phyloP scores from a whole-genome alignment of 2,329 filamentous ascomycete genomes.

The Neurospora sp. region DNA sequence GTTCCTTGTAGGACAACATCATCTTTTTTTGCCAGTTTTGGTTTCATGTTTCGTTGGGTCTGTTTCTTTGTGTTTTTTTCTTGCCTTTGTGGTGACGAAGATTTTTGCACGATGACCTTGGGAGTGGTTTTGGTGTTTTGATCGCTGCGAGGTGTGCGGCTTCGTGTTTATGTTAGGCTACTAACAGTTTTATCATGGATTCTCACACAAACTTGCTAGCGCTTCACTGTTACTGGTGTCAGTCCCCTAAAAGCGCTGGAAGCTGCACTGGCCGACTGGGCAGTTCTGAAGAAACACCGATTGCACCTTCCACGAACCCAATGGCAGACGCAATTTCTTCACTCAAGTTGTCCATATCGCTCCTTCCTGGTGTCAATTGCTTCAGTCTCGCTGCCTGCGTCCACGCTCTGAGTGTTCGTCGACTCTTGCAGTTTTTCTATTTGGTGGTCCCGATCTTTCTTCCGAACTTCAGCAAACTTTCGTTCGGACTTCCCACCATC shows the following conservation, averaged over 20 bases:
- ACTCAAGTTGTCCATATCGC: background rate
- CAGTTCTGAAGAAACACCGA: background rate
- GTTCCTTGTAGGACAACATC: constrained; percentile 1
- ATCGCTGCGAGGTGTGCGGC: background rate
- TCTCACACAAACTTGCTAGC: too few relatives aligned
- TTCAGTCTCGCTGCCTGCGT: background rate
- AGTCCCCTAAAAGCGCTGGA: background rate
- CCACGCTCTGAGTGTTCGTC: too few relatives aligned
- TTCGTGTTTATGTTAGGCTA: too few relatives aligned
- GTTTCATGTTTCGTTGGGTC: background rate
- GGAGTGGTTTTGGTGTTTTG: background rate
- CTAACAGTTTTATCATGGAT: too few relatives aligned
- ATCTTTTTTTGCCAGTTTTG: background rate
- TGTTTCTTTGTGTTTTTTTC: background rate
- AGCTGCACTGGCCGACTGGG: background rate
- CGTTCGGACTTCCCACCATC: too few relatives aligned
- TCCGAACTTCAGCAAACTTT: background rate
- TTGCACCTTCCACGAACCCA: background rate
- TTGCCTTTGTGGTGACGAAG: background rate
- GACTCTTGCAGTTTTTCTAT: background rate
- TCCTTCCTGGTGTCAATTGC: background rate
- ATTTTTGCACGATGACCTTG: background rate
- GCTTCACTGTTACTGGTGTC: too few relatives aligned
- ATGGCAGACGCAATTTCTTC: background rate
- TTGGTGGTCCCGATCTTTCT: background rate